Base-by-base conservation (phyloP, 2,329 filamentous ascomycete species). In the Scortechinia acanthostroma region DNA sequence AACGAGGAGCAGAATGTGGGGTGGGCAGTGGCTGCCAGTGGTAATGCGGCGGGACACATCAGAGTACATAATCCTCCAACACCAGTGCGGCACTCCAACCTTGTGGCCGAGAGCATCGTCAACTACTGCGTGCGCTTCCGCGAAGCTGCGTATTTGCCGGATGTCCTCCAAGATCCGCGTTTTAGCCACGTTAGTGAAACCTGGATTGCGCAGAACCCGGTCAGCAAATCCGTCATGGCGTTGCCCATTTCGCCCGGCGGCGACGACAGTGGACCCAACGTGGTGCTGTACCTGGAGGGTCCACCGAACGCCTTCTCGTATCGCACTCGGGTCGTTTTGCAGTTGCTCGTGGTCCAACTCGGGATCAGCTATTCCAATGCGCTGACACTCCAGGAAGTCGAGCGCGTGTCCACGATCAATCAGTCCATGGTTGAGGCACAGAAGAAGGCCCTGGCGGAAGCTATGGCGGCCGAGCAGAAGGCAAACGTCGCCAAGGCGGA, bases 221-320 rank as follows among this genome's bases (percentile, higher is more conserved):
- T 76, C 23, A 85, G 86, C 53, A 86, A 82, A 55, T 80, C 85
- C 3, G 80, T 91, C 48, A 90, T 91, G 48, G 82, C 84, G n/a
- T 79, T 91, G 30, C 87, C 87, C 0, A 91, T 91, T 46, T 71
- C n/a, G n/a, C n/a, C n/a, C n/a, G n/a, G 80, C 42, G 86, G 90
- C 57, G 86, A 83, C 3, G 74, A 77, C 22, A 83, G 85, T 44
- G 74, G 78, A 4, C 70, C 91, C 3, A 70, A 90, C 10, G 87
- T 87, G 1, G 81, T 86, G 15, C 69, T 91, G 15, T 91, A 91
- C 53, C 75, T 90, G 2, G 86, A 91, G 63, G 77, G 86, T 20
- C 74, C 84, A 40, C 80, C 86, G 0, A 83, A 85, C 20, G 84
- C 83, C 0, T 90, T 91, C 53, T 90, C 86, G 0, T 85, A 90